Evolutionary conservation across 2,329 filamentous ascomycete species (phyloP).

Genomic region (Polytolypa hystricis): DNA sequence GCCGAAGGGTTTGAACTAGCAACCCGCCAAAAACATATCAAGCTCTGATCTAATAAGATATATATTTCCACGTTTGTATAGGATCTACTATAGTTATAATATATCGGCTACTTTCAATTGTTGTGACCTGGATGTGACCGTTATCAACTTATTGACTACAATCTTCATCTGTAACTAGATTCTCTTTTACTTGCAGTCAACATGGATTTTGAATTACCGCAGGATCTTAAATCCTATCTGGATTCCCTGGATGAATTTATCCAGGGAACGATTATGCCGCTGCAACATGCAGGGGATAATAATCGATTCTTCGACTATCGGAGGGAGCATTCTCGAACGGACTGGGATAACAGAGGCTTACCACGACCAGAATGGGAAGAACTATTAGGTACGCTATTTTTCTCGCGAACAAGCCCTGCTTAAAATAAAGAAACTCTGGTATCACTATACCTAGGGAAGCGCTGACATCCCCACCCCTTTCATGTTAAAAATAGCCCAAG

Average conservation of each 20-base stretch:
- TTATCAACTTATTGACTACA: too few relatives aligned
- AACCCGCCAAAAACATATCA: too few relatives aligned
- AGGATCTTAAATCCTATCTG: slow-evolving; percentile 39
- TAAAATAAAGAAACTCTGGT: too few relatives aligned
- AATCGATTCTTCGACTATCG: slow-evolving; percentile 56
- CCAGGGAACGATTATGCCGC: slow-evolving; percentile 40
- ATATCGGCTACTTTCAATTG: too few relatives aligned
- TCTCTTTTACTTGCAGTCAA: slow-evolving; percentile 4
- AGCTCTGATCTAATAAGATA: too few relatives aligned
- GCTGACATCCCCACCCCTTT: slow-evolving; percentile 3
- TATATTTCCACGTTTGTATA: too few relatives aligned
- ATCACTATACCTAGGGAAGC: too few relatives aligned
- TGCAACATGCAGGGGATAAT: slow-evolving; percentile 48
- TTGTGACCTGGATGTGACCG: too few relatives aligned
- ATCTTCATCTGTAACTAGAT: too few relatives aligned
- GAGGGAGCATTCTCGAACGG: slow-evolving; percentile 50
- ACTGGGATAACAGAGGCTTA: slow-evolving; percentile 48
- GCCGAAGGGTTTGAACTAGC: too few relatives aligned
- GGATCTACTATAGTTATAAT: too few relatives aligned
- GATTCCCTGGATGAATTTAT: slow-evolving; percentile 48
- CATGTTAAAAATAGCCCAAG: slow-evolving; percentile 30
- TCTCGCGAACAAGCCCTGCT: too few relatives aligned
- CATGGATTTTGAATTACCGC: slow-evolving; percentile 48
- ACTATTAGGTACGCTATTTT: slow-evolving; percentile 27
- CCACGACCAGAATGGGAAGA: slow-evolving; percentile 50